Conservation (phyloP, 2,329 filamentous ascomycete species). For the Onygena corvina region DNA sequence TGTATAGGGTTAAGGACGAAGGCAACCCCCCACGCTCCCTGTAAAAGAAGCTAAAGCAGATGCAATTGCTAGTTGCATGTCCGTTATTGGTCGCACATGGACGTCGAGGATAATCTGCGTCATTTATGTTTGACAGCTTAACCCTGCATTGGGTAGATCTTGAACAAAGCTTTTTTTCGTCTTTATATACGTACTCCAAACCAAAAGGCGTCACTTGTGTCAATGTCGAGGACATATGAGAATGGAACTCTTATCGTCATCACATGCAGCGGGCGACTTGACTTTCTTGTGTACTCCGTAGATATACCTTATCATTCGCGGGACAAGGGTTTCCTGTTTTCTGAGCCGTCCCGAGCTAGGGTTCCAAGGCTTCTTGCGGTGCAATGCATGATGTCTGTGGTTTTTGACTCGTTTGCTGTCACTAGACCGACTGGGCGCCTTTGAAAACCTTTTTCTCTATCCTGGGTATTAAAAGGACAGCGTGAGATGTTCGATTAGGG, state of each 20-base stretch:
- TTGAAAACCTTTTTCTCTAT: too few relatives aligned
- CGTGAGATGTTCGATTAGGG: background rate
- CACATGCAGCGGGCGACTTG: background rate
- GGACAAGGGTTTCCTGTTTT: background rate
- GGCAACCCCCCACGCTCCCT: background rate
- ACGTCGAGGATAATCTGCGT: constrained; percentile 3
- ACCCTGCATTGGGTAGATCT: constrained; percentile 1
- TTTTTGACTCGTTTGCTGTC: background rate
- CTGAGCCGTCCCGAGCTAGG: constrained; percentile 5
- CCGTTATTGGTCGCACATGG: background rate
- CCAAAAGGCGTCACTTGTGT: background rate
- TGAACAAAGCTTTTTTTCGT: background rate
- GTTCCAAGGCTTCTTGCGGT: background rate
- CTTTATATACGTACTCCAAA: background rate
- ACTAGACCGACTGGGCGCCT: background rate
- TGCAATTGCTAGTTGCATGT: background rate
- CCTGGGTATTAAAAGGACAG: too few relatives aligned
- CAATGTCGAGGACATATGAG: background rate
- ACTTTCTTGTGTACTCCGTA: background rate
- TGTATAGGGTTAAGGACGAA: background rate
- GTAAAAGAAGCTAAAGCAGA: background rate
- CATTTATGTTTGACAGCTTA: background rate
- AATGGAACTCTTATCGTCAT: background rate
- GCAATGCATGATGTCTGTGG: background rate
- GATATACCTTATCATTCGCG: background rate